Percentiles rank a stretch among this genome's conserved stretches.
These are phyloP conservation scores for Malania oleifera DNA, from an alignment of 164 flowering plant species.

Conservation along the genomic window DNA sequence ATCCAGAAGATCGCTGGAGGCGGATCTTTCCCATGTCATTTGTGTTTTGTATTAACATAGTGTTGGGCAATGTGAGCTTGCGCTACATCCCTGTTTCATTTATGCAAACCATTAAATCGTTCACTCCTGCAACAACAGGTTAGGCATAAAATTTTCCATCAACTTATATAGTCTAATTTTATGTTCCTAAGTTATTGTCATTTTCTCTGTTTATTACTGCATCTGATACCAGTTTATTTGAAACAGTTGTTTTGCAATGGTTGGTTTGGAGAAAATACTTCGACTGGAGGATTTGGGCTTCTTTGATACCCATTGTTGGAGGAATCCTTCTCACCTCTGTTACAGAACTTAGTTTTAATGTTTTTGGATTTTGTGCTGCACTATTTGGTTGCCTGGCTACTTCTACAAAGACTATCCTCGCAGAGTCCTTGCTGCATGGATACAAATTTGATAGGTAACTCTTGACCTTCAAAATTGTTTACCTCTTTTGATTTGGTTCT, in stretches of 20 bases:
- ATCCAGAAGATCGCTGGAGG: conserved; percentile 95
- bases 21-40: conserved; percentile 98
- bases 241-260: conserved; percentile 91
- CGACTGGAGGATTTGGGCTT: conserved; percentile 90
- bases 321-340: conserved; percentile 92
- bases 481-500: too few relatives aligned
- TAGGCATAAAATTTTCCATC: conserved; percentile 8
- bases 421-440: conserved; percentile 91
- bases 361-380: conserved; percentile 89
- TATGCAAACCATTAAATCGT: conserved; percentile 98
- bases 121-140: conserved; percentile 99
- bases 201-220: not conserved
- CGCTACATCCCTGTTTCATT: conserved; percentile 96
- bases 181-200: not conserved
- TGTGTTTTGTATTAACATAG: conserved; percentile 94
- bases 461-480: not conserved
- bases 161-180: not conserved
- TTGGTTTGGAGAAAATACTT: conserved; percentile 84
- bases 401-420: conserved; percentile 95
- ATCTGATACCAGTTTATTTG: conserved; percentile 16
- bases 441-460: conserved; percentile 92
- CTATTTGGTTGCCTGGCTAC: conserved; percentile 94
- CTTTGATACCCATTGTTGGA: conserved; percentile 90
- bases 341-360: conserved; percentile 90
- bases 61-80: conserved; percentile 91